Evolutionary conservation across 2,329 filamentous ascomycete species (phyloP), one percentile per base, ranked within the genome.

Genomic region (Cladosporium sp.): DNA sequence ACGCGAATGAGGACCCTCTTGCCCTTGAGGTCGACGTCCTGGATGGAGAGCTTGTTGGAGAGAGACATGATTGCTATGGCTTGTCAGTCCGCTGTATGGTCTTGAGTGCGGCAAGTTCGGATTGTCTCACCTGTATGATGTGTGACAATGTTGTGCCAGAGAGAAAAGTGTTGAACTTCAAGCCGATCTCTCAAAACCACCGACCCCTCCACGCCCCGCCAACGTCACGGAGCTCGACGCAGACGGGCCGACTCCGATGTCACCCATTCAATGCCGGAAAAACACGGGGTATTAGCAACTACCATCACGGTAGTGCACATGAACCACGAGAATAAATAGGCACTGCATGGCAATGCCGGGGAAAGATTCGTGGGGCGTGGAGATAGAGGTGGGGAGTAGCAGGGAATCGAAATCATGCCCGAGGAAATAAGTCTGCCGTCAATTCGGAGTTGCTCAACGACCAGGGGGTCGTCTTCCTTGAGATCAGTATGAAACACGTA

Each of bases 1-100:
- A 55, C 94, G 73, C 94, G 89, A 76, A 99, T 97, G 71, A 99
- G 84, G 77, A 97, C 94, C 71, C 92, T 87, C 87, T 99, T 99
- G 85, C 83, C 93, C 86, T 96, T 96, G 78, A 99, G 83, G 78
- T 99, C 92, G 71, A 96, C 87, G 74, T 99, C 93, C 66, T 86
- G 90, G 78, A 99, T 97, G 68, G 91, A 90, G 70, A 99, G 90
- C 85, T 99, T 99, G 85, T 87, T 97, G 70, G 92, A 90, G 74
- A 99, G 90, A 86, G 94, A 97, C 94, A 99, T 99, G 61, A 70
- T 85, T 58, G 61, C 42, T 52, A 35, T 42, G 36, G 8, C 34
- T 35, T 48, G 24, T 57, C 34, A 52, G 22, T 36, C 8, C n/a
- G 4, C 19, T 48, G 45, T 3, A 32, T 19, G 15, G 13, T 19